Percentiles rank a stretch among this genome's conserved stretches.
Conservation (phyloP, 2,329 filamentous ascomycete genomes). For the Pochonia chlamydosporia region DNA sequence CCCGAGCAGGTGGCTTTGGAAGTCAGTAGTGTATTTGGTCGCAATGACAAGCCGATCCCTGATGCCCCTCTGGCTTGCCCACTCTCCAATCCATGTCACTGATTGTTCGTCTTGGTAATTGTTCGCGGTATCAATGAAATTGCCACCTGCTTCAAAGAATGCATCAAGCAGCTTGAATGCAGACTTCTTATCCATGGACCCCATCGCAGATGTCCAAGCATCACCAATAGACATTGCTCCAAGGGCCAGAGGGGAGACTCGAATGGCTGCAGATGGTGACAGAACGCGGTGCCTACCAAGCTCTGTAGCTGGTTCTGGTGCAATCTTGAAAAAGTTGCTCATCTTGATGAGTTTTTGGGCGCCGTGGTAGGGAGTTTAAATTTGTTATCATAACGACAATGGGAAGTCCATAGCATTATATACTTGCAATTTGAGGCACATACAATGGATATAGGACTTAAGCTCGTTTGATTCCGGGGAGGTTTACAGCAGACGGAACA, state of each 20-base stretch:
- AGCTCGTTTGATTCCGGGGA: too few species aligned
- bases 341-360: too few species aligned
- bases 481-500: too few species aligned
- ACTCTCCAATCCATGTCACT: slow-evolving; percentile 52
- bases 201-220: slow-evolving; percentile 39
- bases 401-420: too few species aligned
- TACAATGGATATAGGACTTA: too few species aligned
- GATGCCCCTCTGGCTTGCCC: slow-evolving; percentile 41
- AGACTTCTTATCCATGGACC: slow-evolving; percentile 46
- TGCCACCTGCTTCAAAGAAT: slow-evolving; percentile 52
- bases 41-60: slow-evolving; percentile 50
- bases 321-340: slow-evolving; percentile 9
- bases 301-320: slow-evolving; percentile 38
- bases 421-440: too few species aligned
- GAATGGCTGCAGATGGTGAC: slow-evolving; percentile 33
- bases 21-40: slow-evolving; percentile 51
- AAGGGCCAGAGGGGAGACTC: slow-evolving; percentile 45
- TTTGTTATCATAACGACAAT: too few species aligned
- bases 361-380: too few species aligned
- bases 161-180: slow-evolving; percentile 53
- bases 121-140: slow-evolving; percentile 63
- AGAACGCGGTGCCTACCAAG: slow-evolving; percentile 48
- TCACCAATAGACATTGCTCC: slow-evolving; percentile 49
- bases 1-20: slow-evolving; percentile 29
- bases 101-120: slow-evolving; percentile 54